Evolutionary conservation across 495 filamentous ascomycete genomes (phyloP).

Genomic region (Haplographium delicatum): DNA sequence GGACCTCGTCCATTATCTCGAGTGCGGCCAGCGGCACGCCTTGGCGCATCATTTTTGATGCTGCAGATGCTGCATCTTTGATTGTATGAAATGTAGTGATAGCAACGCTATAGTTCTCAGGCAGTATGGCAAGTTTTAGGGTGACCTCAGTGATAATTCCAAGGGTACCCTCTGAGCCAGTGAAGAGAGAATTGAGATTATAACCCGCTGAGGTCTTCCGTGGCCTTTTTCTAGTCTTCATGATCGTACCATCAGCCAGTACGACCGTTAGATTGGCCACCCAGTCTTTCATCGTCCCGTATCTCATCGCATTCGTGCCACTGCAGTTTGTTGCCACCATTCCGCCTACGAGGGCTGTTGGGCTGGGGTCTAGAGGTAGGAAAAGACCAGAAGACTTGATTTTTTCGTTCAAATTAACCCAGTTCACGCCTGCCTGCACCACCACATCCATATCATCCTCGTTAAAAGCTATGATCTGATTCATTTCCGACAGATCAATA

Average conservation of each 20-base stretch:
- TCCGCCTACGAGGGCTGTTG: slow-evolving; percentile 57
- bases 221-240: slow-evolving; percentile 68
- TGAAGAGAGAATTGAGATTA: slow-evolving; percentile 68
- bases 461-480: slow-evolving; percentile 70
- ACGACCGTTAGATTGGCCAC: slow-evolving; percentile 75
- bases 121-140: slow-evolving; percentile 66
- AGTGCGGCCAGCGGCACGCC: slow-evolving; percentile 71
- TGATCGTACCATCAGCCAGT: slow-evolving; percentile 68
- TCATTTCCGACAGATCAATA: slow-evolving; percentile 84
- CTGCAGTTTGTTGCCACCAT: slow-evolving; percentile 79
- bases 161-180: slow-evolving; percentile 73
- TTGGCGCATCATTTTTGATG: slow-evolving; percentile 60
- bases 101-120: slow-evolving; percentile 65
- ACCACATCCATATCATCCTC: slow-evolving; percentile 85
- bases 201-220: slow-evolving; percentile 75
- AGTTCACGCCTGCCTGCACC: slow-evolving; percentile 80
- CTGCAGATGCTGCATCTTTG: slow-evolving; percentile 62
- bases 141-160: slow-evolving; percentile 72
- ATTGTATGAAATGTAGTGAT: slow-evolving; percentile 71
- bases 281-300: slow-evolving; percentile 86
- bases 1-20: slow-evolving; percentile 76
- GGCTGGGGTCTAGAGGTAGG: slow-evolving; percentile 56
- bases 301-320: slow-evolving; percentile 73
- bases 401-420: slow-evolving; percentile 79
- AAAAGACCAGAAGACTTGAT: slow-evolving; percentile 66